Base-by-base conservation (phyloP, 306 rosid genomes). In the Hippophae tibetana region DNA sequence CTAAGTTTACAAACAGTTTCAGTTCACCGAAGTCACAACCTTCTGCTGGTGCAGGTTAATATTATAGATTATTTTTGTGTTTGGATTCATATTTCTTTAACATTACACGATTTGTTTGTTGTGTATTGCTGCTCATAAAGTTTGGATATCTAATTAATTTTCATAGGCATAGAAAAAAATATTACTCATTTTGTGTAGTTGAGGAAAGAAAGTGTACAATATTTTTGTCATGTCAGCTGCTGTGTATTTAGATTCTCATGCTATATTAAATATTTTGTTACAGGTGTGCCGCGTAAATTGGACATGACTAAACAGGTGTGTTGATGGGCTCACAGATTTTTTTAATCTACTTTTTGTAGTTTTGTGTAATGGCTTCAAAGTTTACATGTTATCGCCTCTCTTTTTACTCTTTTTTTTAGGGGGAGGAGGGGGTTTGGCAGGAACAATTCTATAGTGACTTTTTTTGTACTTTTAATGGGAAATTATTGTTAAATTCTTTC, bases 281-380 rank as follows among this genome's bases (percentile, higher is more conserved):
- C 88, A 93, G 97, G 95, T 64, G 99, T 84, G 72, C 99, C 86
- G 53, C 95, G 95, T 67, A 93, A 88, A 69, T 83, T 88, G 79
- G 95, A 93, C 66, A 61, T 80, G 90, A 74, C 63, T 44, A 77
- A 82, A 73, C 86, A 79, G 94, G 99, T 85, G 48, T 72, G 78
- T 40, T 50, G 13, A 3, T 6, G n/a, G 5, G 5, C 12, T 13
- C 14, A 13, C 38, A 4, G 38, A 18, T 49, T 49, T 12, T 49
- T 1, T 13, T 49, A 11, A 12, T 49, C 8, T 0, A 6, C 7
- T 11, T 49, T 5, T 13, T 49, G 2, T 49, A 10, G 12, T 23
- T 49, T 2, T 0, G 3, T 13, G 53, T 10, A 6, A 2, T 49
- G 53, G 14, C 53, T 49, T 49, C 5, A 6, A 12, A 13, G 14